Base-by-base conservation (phyloP, 2,329 filamentous ascomycete species). In the Parastagonospora nodorum region DNA sequence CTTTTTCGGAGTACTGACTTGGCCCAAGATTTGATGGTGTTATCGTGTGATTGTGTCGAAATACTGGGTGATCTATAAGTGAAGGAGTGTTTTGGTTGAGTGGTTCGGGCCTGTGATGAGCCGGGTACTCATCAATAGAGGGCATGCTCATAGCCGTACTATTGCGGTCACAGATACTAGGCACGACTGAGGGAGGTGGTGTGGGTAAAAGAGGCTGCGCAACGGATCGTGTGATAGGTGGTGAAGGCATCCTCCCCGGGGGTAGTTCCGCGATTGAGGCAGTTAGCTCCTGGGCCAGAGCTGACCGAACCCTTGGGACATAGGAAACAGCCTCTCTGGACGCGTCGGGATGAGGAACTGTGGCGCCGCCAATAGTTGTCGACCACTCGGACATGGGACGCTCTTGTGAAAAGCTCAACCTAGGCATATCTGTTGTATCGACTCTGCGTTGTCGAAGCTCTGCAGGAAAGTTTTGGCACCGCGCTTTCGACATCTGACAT, bases 401-500 rank as follows among this genome's bases (percentile, higher is more conserved):
- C 45, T 80, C 77, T 37, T 75, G 72, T 51, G 74, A 71, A 61
- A 73, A 76, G 40, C 71, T 62, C 2, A 76, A 68, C 7, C 72
- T 48, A 4, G 47, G 68, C 4, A 69, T 61, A 29, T 58, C 63
- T 51, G 74, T 74, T 8, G 65, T 67, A 47, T 66, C 75, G 9
- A 61, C 69, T 27, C 71, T 70, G 27, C 69, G 65, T 5, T 73
- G 60, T 6, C 68, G 69, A 35, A 80, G 74, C 53, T 80, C 77
- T 0, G 67, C 72, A 8, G 74, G 76, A 33, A 78, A 71, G 7
- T 63, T 68, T 15, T 77, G 73, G 10, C 77, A 74, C 8, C 77
- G 73, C 41, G 74, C 69, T 39, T 77, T 77, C 38, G 68, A 73
- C n/a, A 74, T 59, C 38, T 76, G 71, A 24, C 19, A 24, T 24